Evolutionary conservation across 495 filamentous ascomycete species (phyloP), one percentile per base, ranked within the genome.

Genomic region (Ramalina peruviana): DNA sequence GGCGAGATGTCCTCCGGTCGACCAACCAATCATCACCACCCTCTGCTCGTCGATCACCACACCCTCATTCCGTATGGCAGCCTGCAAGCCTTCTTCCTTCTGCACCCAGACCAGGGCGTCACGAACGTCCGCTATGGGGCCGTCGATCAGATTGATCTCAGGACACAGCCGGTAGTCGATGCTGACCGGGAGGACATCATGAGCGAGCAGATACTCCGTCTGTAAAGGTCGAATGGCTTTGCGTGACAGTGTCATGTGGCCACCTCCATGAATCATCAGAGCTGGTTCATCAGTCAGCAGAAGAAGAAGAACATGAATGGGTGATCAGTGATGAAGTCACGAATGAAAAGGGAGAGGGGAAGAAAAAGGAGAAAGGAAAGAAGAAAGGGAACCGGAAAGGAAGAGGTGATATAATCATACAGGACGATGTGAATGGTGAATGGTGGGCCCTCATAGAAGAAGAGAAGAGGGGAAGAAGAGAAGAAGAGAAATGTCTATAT

Each of bases 81-180:
- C 44, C 4, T 74, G 72, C 23, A 79, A 62, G 17, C 37, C 44
- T 0, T 23, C 45, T 0, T 57, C 46, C 7, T 70, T 56, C 21
- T 23, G 40, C 0, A 58, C 66, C 76, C 74, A 81, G 1, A 7
- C 3, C 3, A 69, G 54, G 0, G 73, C 76, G 48, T 75, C 68
- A 33, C 61, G 40, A n/a, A 70, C 67, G 56, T 79, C 76, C 1
- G 45, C 38, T 58, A 81, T 72, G 3, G 78, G 62, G 0, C 77
- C 77, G 1, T 75, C 67, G 16, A 60, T 15, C 0, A 79, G 46
- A 10, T 38, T 65, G 4, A 67, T 50, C 43, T 81, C 75, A 0
- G 77, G 77, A 48, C 76, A 79, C 1, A 81, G 67, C 12, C 76
- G 56, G 57, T 78, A 73, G 54, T 81, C 75, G 9, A 78, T 44